These are phyloP conservation scores for Rubroboletus pulcherrimus DNA, from an alignment of 768 basidiomycete species.

Conservation along the genomic window DNA sequence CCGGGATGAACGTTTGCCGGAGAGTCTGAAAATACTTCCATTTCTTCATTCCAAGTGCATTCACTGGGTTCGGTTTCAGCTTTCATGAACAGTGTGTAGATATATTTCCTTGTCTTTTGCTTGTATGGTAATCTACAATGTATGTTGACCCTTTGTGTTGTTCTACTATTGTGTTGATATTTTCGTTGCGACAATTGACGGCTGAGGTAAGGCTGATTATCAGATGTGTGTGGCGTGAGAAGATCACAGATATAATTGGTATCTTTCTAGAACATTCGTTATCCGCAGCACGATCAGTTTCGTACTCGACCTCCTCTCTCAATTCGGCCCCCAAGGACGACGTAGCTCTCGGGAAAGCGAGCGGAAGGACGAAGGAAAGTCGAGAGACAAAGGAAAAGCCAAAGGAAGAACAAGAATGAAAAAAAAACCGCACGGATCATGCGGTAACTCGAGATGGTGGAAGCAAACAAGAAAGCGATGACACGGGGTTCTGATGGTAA, in stretches of 20 bases:
- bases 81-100: neutral
- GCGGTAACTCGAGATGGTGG: constrained; percentile 16
- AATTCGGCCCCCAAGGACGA: neutral
- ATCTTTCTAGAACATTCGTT: constrained; percentile 27
- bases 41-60: neutral
- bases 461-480: constrained; percentile 21
- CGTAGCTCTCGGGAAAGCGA: neutral
- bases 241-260: constrained; percentile 11
- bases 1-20: neutral
- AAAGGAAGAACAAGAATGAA: neutral
- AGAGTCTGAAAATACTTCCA: neutral
- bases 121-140: constrained; percentile 5
- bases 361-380: neutral
- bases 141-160: neutral
- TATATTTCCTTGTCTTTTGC: constrained; percentile 1
- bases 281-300: constrained; percentile 1
- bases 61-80: neutral
- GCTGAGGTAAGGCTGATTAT: constrained; percentile 2
- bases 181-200: neutral
- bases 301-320: neutral
- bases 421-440: constrained; percentile 12
- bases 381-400: neutral
- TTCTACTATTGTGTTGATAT: neutral
- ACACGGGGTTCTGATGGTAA: constrained; percentile 11
- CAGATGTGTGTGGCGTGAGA: constrained; percentile 12